phyloP scores from a whole-genome alignment of 225 moss, liverwort and hornwort species.

The Bryoerythrophyllum caledonicum region DNA sequence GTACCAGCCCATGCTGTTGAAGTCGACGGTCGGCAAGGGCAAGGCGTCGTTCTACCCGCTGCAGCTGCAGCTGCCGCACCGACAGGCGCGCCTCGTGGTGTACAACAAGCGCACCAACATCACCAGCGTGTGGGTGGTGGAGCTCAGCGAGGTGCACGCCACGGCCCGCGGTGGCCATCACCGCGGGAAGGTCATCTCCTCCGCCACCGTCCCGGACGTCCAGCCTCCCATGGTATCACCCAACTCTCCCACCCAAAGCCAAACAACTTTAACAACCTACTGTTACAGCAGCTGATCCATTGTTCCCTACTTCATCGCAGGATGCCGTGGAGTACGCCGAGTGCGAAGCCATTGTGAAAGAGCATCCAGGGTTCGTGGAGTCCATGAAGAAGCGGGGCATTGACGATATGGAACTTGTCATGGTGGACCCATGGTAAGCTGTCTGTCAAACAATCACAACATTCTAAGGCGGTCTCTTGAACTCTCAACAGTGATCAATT shows the following conservation, averaged over 20 bases:
- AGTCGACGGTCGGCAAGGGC: conserved; percentile 33
- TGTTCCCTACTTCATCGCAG: conserved; percentile 37
- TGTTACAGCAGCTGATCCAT: conserved; percentile 1
- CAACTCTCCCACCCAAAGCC: no score
- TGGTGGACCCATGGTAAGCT: conserved; percentile 95
- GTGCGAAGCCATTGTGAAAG: conserved; percentile 86
- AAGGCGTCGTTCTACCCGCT: conserved; percentile 60
- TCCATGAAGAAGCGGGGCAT: conserved; percentile 94
- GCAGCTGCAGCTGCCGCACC: conserved; percentile 67
- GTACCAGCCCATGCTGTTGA: conserved; percentile 65
- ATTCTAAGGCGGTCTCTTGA: no score
- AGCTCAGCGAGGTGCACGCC: conserved; percentile 70
- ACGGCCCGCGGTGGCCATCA: conserved; percentile 75
- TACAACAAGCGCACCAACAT: conserved; percentile 81
- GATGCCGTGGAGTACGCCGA: conserved; percentile 98
- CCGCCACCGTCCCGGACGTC: conserved; percentile 67
- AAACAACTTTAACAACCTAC: neutral
- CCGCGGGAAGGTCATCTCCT: conserved; percentile 69
- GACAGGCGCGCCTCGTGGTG: conserved; percentile 67
- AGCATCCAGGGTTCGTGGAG: conserved; percentile 68
- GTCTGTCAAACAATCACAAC: neutral
- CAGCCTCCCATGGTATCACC: conserved; percentile 76
- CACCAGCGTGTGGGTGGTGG: conserved; percentile 74
- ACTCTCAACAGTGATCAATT: no score
- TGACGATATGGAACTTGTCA: conserved; percentile 90